phyloP scores from a whole-genome alignment of 306 rosid genomes.

The Fragaria nilgerrensis region DNA sequence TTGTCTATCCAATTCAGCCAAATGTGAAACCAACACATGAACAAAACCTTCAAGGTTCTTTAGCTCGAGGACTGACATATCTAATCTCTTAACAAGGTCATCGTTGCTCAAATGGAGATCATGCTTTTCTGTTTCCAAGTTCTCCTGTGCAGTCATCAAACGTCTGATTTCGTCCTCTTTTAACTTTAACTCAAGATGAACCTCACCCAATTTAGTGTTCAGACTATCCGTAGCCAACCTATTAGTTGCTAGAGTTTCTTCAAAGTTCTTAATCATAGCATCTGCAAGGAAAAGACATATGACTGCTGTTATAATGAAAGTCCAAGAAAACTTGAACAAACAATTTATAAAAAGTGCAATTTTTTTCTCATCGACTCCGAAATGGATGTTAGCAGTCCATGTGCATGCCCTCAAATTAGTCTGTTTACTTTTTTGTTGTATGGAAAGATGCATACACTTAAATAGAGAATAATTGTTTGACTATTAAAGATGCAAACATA shows the following conservation, averaged over 20 bases:
- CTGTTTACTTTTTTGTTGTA: not conserved
- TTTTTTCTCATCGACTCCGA: not conserved
- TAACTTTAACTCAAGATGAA: constrained; percentile 46
- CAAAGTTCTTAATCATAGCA: constrained; percentile 54
- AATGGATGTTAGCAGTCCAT: not conserved
- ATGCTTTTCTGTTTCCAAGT: constrained; percentile 54
- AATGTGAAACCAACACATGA: constrained; percentile 44
- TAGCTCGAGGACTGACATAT: constrained; percentile 52
- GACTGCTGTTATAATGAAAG: constrained; percentile 15
- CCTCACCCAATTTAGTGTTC: constrained; percentile 58
- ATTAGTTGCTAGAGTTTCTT: constrained; percentile 51
- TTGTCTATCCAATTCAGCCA: constrained; percentile 61
- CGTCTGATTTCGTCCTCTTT: constrained; percentile 61
- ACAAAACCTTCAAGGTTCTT: constrained; percentile 56
- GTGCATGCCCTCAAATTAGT: not conserved
- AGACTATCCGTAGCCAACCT: constrained; percentile 55
- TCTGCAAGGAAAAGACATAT: constrained; percentile 43
- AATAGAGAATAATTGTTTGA: not conserved
- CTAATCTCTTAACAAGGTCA: constrained; percentile 52
- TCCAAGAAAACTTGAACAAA: not conserved
- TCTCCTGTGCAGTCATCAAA: constrained; percentile 43
- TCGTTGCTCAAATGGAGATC: constrained; percentile 48
- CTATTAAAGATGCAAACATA: not conserved
- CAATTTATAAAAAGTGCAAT: constrained; percentile 9
- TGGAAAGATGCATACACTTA: not conserved